Base-by-base conservation (phyloP, 1,284 basidiomycete species). In the Inonotus hispidus region DNA sequence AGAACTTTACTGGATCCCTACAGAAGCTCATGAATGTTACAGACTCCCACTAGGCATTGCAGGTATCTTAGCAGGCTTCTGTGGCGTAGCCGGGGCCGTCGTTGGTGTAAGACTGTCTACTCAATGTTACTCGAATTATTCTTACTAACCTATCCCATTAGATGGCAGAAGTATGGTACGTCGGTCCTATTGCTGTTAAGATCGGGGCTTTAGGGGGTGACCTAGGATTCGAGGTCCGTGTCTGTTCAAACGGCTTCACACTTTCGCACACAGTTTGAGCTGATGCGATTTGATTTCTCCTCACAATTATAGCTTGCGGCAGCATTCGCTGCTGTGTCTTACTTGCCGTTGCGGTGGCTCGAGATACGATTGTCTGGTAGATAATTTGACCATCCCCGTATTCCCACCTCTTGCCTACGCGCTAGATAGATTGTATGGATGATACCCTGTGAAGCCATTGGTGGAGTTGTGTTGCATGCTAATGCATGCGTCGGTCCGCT, bases 1-100 rank as follows among this genome's bases (percentile, higher is more conserved):
- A 16, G 50, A 25, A 1, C 0, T 45, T 32, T 14, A 37, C 29
- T 16, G 21, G 25, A 21, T 7, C 41, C 14, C 32, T 14, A 37
- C 29, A 11, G 21, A 32, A 21, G 3, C 41, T n/a, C 32, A 45
- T 19, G 8, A 19, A 3, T 14, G n/a, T 58, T 7, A 19, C 23
- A 35, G 75, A 53, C 76, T 88, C 11, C 85, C 86, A 0, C 64
- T 81, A 0, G 86, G 85, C 1, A 54, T 79, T 0, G 84, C 86
- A 0, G 85, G 81, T 16, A 69, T 82, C 5, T 67, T 78, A 23
- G 78, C 82, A 0, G 79, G 75, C 47, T 76, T 72, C 63, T 80
- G 73, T 56, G 79, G 81, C 2, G 75, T 78, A 3, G 77, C 71
- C 0, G 77, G 77, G 1, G 81, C 81, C 0, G 77, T 82, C 1